These are phyloP conservation scores for Sphagnum magellanicum DNA, from an alignment of 228 moss, liverwort and hornwort species.

Conservation along the genomic window DNA sequence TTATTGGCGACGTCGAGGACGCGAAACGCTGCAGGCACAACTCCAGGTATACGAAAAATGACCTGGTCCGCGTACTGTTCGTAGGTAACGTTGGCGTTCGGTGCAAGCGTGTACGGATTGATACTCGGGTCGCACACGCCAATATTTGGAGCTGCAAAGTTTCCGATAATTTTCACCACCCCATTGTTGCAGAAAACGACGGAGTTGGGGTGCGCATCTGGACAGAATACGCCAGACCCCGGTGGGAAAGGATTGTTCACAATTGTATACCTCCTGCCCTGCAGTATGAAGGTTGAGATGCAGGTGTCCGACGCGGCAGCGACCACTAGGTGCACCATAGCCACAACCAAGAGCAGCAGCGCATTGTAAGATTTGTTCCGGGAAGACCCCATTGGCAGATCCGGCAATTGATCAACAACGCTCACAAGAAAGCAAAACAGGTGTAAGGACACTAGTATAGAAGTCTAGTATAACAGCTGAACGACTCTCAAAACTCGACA, in stretches of 20 bases:
- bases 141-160: slow-evolving; percentile 12
- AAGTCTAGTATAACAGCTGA: too few species aligned
- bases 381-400: too few species aligned
- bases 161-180: slow-evolving; percentile 15
- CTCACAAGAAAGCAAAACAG: too few species aligned
- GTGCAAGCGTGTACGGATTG: slow-evolving; percentile 5
- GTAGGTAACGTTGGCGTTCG: not conserved
- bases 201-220: slow-evolving; percentile 17
- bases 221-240: slow-evolving; percentile 3
- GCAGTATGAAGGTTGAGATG: slow-evolving; percentile 2
- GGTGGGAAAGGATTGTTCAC: not conserved
- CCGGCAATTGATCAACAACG: too few species aligned
- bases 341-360: too few species aligned
- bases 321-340: too few species aligned
- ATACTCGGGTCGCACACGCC: slow-evolving; percentile 7
- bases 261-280: slow-evolving; percentile 18
- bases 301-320: too few species aligned
- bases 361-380: too few species aligned
- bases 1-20: not conserved
- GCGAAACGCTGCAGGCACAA: slow-evolving; percentile 14
- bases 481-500: too few species aligned
- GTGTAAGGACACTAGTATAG: too few species aligned
- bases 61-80: slow-evolving; percentile 22
- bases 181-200: slow-evolving; percentile 13
- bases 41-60: not conserved